These are phyloP conservation scores for Phytophthora meadii DNA, from an alignment of 352 stramenopile genomes.

Conservation along the genomic window DNA sequence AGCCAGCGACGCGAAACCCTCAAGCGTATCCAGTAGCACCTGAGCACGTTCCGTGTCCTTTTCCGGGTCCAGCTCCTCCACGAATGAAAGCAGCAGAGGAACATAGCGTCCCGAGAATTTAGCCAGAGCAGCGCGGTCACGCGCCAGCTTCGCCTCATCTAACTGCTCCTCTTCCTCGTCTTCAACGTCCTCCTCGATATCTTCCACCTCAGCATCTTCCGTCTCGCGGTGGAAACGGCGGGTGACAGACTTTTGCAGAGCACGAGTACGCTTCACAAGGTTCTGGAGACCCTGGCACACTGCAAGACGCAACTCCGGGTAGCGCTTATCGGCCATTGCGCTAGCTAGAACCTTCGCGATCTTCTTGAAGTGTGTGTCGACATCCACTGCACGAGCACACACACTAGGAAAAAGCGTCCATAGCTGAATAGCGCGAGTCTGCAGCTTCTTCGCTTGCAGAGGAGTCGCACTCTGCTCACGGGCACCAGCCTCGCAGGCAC, in stretches of 20 bases:
- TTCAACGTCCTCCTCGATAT: conserved; percentile 42
- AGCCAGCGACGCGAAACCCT: conserved; percentile 81
- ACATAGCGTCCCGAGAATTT: conserved; percentile 89
- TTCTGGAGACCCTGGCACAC: conserved; percentile 88
- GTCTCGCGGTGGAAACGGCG: conserved; percentile 56
- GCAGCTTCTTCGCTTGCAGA: conserved; percentile 74
- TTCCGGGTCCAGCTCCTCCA: conserved; percentile 81
- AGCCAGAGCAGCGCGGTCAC: conserved; percentile 75
- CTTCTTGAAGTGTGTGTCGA: conserved; percentile 86
- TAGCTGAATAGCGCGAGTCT: conserved; percentile 82
- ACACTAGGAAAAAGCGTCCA: conserved; percentile 87
- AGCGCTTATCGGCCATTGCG: conserved; percentile 88
- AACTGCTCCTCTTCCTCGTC: conserved; percentile 63
- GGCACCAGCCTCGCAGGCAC: conserved; percentile 72
- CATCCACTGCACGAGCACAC: conserved; percentile 72
- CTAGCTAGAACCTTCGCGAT: conserved; percentile 88
- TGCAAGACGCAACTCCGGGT: conserved; percentile 80
- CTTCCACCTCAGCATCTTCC: conserved; percentile 48
- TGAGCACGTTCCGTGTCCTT: conserved; percentile 79
- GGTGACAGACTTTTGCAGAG: conserved; percentile 43
- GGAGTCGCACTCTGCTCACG: conserved; percentile 72
- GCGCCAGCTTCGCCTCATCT: conserved; percentile 77
- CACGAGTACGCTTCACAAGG: conserved; percentile 78
- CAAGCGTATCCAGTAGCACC: conserved; percentile 80
- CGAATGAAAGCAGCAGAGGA: conserved; percentile 83